phyloP scores from a whole-genome alignment of 2,329 filamentous ascomycete species.

The Zymoseptoria pseudotritici region DNA sequence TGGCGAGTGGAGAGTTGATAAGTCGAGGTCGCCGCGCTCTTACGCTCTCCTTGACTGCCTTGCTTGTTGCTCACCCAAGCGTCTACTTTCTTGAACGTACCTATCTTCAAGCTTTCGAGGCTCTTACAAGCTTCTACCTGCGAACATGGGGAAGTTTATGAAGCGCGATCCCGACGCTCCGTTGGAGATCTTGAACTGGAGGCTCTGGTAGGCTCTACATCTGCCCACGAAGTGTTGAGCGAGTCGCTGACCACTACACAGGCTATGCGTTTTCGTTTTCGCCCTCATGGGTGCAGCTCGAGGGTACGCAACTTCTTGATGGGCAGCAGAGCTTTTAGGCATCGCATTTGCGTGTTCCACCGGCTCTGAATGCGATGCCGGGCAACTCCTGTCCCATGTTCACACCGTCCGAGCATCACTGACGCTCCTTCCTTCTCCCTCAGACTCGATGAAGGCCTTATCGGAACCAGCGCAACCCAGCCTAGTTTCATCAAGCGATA shows the following conservation, averaged over 20 bases:
- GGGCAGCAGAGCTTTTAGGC: neutral
- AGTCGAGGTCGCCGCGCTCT: neutral
- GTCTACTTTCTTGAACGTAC: neutral
- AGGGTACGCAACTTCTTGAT: constrained; percentile 33
- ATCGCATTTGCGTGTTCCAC: neutral
- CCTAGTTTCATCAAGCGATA: constrained; percentile 56
- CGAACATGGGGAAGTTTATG: constrained; percentile 23
- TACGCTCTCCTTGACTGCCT: neutral
- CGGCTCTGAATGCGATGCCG: too few species aligned
- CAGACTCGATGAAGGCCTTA: constrained; percentile 66
- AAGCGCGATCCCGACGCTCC: constrained; percentile 53
- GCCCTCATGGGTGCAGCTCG: constrained; percentile 64
- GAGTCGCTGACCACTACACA: constrained; percentile 5
- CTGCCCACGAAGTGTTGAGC: neutral
- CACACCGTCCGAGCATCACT: neutral
- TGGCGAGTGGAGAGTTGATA: neutral
- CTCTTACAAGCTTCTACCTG: constrained; percentile 5
- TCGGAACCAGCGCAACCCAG: constrained; percentile 50
- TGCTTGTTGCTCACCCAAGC: neutral
- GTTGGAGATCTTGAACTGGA: constrained; percentile 66
- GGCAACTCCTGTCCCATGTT: neutral
- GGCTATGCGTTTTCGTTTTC: constrained; percentile 16
- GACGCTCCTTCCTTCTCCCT: constrained; percentile 6
- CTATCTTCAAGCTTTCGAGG: constrained; percentile 5
- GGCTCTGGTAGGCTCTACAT: constrained; percentile 51